Evolutionary conservation across 1,284 basidiomycete genomes (phyloP), one percentile per base, ranked within the genome.

Genomic region (Flammula alnicola): DNA sequence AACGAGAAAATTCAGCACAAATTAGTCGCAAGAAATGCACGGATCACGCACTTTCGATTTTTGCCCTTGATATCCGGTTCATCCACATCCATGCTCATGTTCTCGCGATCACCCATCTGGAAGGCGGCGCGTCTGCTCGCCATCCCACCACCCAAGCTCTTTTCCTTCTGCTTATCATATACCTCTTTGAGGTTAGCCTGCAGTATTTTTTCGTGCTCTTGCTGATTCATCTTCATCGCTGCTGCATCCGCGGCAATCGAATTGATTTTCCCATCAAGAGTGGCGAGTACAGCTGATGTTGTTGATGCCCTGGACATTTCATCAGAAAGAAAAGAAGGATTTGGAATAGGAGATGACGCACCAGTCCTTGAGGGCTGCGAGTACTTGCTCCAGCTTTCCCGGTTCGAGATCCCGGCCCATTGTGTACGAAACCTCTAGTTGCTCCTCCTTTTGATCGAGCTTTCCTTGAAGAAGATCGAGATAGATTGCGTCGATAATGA

Each of bases 401-500:
- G 83, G 81, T 49, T 83, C 79, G 12, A 98, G 73, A 69, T 98
- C 95, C 38, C 96, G 74, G 0, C 95, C 95, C 72, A 94, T 86
- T 0, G 90, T 92, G 63, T 91, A 93, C 66, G 96, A 91, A 23
- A 98, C 84, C 65, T 96, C 89, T 51, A 98, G 78, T 54, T 92
- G 84, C 52, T 84, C 80, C 57, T 88, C 80, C 62, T 91, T 91
- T 71, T 98, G 95, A 68, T 98, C 92, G 41, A 99, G 84, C 61
- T 92, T 94, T 9, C 93, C 95, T 36, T 84, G 82, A 31, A 98
- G 78, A 39, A 98, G 76, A 60, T 91, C 89, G 30, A 91, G 83
- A 67, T 98, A 98, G 65, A 98, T 93, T 7, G 88, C 86, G 61
- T 98, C 95, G 66, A 99, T 98, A 66, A 98, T 90, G 55, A 97